Evolutionary conservation across 768 basidiomycete species (phyloP).

Genomic region (Kwoniella europaea): DNA sequence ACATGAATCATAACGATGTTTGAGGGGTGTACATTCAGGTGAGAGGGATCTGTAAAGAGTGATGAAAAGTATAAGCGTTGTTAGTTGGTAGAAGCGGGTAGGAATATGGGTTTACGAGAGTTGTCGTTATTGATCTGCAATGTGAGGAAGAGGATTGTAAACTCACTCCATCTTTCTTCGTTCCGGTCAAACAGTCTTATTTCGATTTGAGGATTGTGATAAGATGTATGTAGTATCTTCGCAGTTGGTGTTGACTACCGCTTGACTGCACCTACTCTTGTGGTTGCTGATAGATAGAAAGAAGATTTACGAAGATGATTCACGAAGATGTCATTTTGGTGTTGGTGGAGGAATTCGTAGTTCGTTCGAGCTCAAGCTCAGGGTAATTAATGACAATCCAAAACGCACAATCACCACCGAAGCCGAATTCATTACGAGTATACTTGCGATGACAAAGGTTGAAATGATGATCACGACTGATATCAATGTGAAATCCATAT

Average conservation of each 20-base stretch:
- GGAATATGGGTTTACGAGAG: no score
- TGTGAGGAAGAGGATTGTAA: not conserved
- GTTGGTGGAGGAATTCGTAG: not conserved
- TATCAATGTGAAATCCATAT: not conserved
- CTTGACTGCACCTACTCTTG: no score
- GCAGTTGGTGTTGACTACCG: no score
- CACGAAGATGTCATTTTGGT: not conserved
- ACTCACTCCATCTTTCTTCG: constrained; percentile 3
- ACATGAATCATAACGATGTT: constrained; percentile 87
- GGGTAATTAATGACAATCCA: no score
- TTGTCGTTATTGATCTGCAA: not conserved
- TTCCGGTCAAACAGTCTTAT: not conserved
- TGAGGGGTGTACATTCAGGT: constrained; percentile 83
- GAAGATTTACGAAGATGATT: no score
- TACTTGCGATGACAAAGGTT: no score
- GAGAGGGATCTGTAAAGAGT: constrained; percentile 66
- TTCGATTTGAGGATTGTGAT: not conserved
- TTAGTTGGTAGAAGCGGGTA: no score
- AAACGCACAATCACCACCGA: not conserved
- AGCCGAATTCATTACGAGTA: not conserved
- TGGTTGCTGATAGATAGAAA: not conserved
- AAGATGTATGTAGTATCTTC: no score
- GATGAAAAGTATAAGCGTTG: no score
- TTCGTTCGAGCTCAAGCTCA: not conserved
- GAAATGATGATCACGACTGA: not conserved